Conservation (phyloP, 2,329 filamentous ascomycete species). For the Sclerotinia nivalis region DNA sequence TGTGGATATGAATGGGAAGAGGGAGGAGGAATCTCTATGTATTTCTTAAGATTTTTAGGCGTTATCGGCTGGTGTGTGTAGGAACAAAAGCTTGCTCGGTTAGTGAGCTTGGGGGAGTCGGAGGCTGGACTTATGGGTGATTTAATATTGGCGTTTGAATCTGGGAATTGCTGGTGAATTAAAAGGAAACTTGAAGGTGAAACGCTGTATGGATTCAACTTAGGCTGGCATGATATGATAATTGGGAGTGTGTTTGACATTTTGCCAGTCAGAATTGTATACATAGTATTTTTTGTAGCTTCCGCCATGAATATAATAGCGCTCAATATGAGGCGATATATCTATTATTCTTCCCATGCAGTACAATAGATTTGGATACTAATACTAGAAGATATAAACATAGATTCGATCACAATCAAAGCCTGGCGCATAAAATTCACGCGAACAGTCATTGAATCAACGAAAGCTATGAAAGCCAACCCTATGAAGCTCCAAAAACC, state of each 20-base stretch:
- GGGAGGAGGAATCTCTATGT: not conserved
- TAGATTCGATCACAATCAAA: not conserved
- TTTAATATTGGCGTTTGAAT: not conserved
- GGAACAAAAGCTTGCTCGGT: slow-evolving; percentile 18
- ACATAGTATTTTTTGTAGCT: not conserved
- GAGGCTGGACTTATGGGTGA: not conserved
- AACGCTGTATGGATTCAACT: not conserved
- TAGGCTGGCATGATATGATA: slow-evolving; percentile 9
- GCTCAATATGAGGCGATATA: not conserved
- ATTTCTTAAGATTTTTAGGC: slow-evolving; percentile 8
- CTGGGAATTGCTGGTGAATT: not conserved
- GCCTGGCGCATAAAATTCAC: not conserved
- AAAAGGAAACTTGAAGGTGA: slow-evolving; percentile 2
- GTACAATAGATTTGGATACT: not conserved
- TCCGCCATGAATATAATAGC: not conserved
- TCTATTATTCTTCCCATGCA: not conserved
- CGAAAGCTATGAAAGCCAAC: not conserved
- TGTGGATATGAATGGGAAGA: not conserved
- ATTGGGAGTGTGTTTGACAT: not conserved
- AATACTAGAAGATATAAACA: no score
- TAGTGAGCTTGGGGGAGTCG: not conserved
- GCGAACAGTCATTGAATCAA: not conserved
- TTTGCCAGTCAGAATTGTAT: not conserved
- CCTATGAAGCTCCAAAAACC: no score
- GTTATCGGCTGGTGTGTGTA: slow-evolving; percentile 5